Evolutionary conservation across 805 yeast genomes (phyloP), one percentile per base, ranked within the genome.

Genomic region (Kluyveromyces wickerhamii): DNA sequence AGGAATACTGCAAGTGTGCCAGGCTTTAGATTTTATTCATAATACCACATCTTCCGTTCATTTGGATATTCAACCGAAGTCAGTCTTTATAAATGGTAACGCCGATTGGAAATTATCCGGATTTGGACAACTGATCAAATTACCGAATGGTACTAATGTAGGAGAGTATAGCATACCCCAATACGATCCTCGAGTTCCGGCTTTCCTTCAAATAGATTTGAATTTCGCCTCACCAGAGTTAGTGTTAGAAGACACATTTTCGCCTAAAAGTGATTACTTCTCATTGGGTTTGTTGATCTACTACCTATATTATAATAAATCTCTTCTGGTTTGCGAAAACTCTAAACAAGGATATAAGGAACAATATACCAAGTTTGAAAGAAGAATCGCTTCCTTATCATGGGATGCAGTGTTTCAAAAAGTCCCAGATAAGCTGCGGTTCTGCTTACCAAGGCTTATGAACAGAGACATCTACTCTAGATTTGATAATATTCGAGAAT

Each of bases 81-180:
- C 94, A 0, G 67, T 92, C 1, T 72, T 81, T 37, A 71, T 89
- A 13, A 88, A 82, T 45, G 80, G 76, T 25, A 81, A 77, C 44
- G 88, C 94, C 4, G 97, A 92, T 59, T 92, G 98, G 97, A 92
- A 89, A 55, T 54, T 92, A 2, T 71, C 82, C 5, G 96, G 96
- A 0, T 69, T 92, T 39, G 78, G 66, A 0, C 65, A 72, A 34
- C 60, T 72, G 32, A 42, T 54, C 4, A 63, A 62, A 33, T 42
- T 72, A 62, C 49, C 71, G 62, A 54, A 72, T 65, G 50, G 83
- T 64, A 45, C 57, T 28, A 72, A 69, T 11, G 49, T 73, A 9
- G 69, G 67, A 4, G 85, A 77, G 37, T 82, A 67, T 52, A 77
- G 68, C 44, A 62, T 84, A 29, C 83, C 84, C 48, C 81, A 79